Percentiles rank a stretch among this genome's conserved stretches.
These are phyloP conservation scores for Micractinium sp. DNA, from an alignment of 139 green algal species.

Conservation along the genomic window DNA sequence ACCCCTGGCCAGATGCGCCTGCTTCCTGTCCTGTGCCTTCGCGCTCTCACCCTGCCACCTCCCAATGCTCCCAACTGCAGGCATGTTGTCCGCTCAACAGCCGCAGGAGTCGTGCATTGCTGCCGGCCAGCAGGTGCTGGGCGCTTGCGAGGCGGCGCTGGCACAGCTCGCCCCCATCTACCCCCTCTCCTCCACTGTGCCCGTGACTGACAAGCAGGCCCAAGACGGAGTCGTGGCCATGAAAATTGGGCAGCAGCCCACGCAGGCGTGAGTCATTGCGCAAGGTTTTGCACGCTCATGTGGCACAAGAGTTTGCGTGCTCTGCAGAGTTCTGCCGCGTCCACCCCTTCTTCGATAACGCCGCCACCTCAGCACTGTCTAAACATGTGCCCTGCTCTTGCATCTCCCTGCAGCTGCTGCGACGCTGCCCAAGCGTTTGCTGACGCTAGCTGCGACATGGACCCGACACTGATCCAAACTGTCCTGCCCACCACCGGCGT, in stretches of 20 bases:
- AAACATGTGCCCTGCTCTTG: not conserved
- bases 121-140: not conserved
- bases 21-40: not conserved
- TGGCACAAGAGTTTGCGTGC: too few species aligned
- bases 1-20: not conserved
- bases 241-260: constrained; percentile 1
- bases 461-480: not conserved
- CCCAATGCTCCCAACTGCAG: not conserved
- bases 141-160: not conserved
- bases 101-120: not conserved
- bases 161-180: not conserved
- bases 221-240: not conserved
- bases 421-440: not conserved
- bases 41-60: not conserved
- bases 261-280: not conserved
- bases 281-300: not conserved
- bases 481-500: not conserved
- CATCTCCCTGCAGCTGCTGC: not conserved
- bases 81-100: not conserved
- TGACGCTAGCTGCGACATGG: not conserved
- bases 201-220: not conserved
- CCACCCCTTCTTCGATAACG: too few species aligned
- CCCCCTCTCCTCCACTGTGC: not conserved
- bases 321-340: too few species aligned
- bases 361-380: too few species aligned